Evolutionary conservation across 306 rosid species (phyloP), one percentile per base, ranked within the genome.

Genomic region (Dalbergia cochinchinensis): DNA sequence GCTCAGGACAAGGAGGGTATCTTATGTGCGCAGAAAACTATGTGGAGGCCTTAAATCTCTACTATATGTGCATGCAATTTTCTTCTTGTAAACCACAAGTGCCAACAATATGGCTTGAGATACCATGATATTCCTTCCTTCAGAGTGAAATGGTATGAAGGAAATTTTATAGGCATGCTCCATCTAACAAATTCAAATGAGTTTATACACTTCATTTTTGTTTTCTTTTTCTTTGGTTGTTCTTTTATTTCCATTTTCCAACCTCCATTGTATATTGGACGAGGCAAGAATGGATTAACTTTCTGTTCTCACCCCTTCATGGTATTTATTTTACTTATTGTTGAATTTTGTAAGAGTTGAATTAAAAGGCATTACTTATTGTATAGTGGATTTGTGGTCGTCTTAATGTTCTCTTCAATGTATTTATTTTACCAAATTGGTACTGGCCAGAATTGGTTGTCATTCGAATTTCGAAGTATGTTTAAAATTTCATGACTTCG

Each of bases 1-100:
- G 84, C 92, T 20, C 86, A 91, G 70, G 82, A 85, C 10, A 92
- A 83, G 61, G 98, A 95, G 80, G 99, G 98, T 18, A 83, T 95
- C 81, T 3, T 95, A 44, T 93, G 99, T 77, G 99, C 97, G 1
- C 94, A 88, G 82, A 95, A 95, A 83, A 88, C 89, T 55, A 15
- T 35, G 64, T 91, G 99, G 99, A 89, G 94, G 81, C 97, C 99
- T 81, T 92, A 53, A 86, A 45, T 77, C 57, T 60, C 62, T 72
- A 7, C n/a, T 10, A 34, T 26, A 33, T 37, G 37, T 31, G 33
- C 39, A 20, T 47, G 75, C 78, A 68, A 15, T 41, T 73, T 66
- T 31, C 14, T 60, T 66, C 58, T 64, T 71, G 50, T 67, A 18
- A 53, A 31, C 69, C 14, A 3, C 69, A 71, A 79, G 5, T 63